phyloP scores from a whole-genome alignment of 1,284 basidiomycete species.

The Violaceomyces palustris region DNA sequence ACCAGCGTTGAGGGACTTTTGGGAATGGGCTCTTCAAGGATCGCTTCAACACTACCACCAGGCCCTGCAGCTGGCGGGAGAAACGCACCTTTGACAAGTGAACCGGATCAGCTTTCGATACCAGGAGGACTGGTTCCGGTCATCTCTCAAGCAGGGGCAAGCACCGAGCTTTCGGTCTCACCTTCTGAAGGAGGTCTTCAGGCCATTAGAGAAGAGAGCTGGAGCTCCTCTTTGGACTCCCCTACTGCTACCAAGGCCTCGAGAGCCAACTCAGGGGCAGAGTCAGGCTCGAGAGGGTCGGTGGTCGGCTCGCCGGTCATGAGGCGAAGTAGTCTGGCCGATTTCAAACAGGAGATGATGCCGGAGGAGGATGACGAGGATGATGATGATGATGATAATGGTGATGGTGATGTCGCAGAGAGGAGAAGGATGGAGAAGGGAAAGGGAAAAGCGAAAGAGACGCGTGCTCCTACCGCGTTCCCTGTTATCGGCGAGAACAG shows the following conservation, averaged over 20 bases:
- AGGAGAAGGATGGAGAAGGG: too few relatives aligned
- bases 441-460: too few relatives aligned
- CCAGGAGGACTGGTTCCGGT: not conserved
- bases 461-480: too few relatives aligned
- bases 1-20: not conserved
- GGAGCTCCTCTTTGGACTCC: slow-evolving; percentile 23
- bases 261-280: not conserved
- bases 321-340: not conserved
- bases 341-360: not conserved
- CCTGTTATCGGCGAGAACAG: too few relatives aligned
- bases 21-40: slow-evolving; percentile 9
- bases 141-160: not conserved
- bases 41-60: slow-evolving; percentile 5
- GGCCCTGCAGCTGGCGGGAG: not conserved
- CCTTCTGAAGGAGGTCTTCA: slow-evolving; percentile 27
- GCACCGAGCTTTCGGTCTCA: slow-evolving; percentile 11
- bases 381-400: not conserved
- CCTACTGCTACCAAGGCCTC: not conserved
- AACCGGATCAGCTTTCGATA: not conserved
- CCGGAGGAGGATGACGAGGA: not conserved
- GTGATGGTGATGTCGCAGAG: not conserved
- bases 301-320: too few relatives aligned
- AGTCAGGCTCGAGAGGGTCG: not conserved
- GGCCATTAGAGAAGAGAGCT: slow-evolving; percentile 35
- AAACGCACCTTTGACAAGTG: not conserved